A percentile compares a stretch with the other conserved stretches of the same genome.
Evolutionary conservation across 2,329 filamentous ascomycete species (phyloP).

Genomic region (Scleromitrula shiraiana): DNA sequence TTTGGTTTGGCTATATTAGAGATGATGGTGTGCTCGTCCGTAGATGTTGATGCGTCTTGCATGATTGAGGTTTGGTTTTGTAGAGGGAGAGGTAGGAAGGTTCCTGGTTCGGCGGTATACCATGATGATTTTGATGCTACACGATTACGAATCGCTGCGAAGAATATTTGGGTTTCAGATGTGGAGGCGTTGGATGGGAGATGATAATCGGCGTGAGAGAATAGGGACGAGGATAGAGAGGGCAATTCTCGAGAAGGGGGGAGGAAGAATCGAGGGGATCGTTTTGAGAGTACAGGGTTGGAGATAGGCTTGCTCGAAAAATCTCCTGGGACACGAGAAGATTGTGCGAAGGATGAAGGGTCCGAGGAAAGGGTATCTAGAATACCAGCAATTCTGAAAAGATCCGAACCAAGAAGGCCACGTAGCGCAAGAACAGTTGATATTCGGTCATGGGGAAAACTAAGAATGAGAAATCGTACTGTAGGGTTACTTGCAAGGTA

Average conservation of each 20-base stretch:
- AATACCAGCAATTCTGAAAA: conserved; percentile 52
- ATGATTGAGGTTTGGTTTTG: not conserved
- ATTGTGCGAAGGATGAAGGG: conserved; percentile 17
- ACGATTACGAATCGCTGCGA: conserved; percentile 44
- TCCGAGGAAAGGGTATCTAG: conserved; percentile 30
- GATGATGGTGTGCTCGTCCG: not conserved
- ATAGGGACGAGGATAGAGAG: conserved; percentile 29
- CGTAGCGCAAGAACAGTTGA: conserved; percentile 50
- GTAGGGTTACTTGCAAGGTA: conserved; percentile 46
- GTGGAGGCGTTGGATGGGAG: conserved; percentile 47
- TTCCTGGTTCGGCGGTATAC: conserved; percentile 36
- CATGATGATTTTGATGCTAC: conserved; percentile 38
- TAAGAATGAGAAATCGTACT: conserved; percentile 49
- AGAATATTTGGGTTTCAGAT: conserved; percentile 45
- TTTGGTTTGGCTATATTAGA: not conserved
- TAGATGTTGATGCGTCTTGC: conserved; percentile 1
- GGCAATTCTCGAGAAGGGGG: not conserved
- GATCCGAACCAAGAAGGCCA: conserved; percentile 45
- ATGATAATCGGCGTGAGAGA: conserved; percentile 45
- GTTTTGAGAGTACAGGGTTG: not conserved
- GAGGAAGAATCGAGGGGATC: not conserved
- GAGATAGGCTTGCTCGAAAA: conserved; percentile 14
- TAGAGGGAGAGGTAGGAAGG: conserved; percentile 6
- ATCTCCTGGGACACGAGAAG: conserved; percentile 11
- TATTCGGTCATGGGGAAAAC: conserved; percentile 50